Evolutionary conservation across 495 filamentous ascomycete species (phyloP).

Genomic region (Penicillium maclennaniae): DNA sequence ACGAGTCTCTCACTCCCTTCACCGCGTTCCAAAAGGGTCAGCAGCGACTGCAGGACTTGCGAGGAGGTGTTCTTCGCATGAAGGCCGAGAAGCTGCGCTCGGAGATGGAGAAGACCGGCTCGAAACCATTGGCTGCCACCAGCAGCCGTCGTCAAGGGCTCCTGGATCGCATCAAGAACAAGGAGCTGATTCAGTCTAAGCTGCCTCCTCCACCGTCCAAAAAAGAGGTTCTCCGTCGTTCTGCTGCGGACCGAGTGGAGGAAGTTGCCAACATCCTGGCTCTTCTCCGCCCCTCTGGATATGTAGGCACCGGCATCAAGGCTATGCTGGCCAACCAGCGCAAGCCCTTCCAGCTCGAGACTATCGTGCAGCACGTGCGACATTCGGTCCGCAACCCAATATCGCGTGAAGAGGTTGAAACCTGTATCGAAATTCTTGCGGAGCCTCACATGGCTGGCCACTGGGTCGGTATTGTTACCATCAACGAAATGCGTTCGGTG

Average conservation of each 20-base stretch:
- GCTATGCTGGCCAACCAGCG: slow-evolving; percentile 34
- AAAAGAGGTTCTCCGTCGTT: slow-evolving; percentile 34
- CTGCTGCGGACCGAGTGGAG: slow-evolving; percentile 39
- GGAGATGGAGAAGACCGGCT: slow-evolving; percentile 10
- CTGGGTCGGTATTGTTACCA: slow-evolving; percentile 42
- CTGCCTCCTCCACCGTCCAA: slow-evolving; percentile 43
- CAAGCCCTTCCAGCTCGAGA: slow-evolving; percentile 40
- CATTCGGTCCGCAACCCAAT: slow-evolving; percentile 41
- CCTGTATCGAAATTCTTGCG: slow-evolving; percentile 42
- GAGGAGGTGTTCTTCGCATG: slow-evolving; percentile 38
- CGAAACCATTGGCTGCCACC: slow-evolving; percentile 27
- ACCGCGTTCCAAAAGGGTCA: slow-evolving; percentile 42
- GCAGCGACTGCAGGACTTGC: slow-evolving; percentile 45
- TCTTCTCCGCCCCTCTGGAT: slow-evolving; percentile 35
- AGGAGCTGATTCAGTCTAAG: slow-evolving; percentile 42
- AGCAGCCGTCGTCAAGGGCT: slow-evolving; percentile 37
- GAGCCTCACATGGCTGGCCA: slow-evolving; percentile 40
- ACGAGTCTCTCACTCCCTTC: slow-evolving; percentile 43
- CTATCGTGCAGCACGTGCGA: slow-evolving; percentile 36
- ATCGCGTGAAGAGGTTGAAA: slow-evolving; percentile 36
- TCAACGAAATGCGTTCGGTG: slow-evolving; percentile 40
- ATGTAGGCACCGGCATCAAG: slow-evolving; percentile 31
- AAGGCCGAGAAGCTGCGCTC: slow-evolving; percentile 35
- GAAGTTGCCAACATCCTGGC: slow-evolving; percentile 41
- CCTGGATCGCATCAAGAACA: slow-evolving; percentile 44